A percentile compares a stretch with the other conserved stretches of the same genome.
Conservation (phyloP, 306 rosid species). For the Medicago arabica region DNA sequence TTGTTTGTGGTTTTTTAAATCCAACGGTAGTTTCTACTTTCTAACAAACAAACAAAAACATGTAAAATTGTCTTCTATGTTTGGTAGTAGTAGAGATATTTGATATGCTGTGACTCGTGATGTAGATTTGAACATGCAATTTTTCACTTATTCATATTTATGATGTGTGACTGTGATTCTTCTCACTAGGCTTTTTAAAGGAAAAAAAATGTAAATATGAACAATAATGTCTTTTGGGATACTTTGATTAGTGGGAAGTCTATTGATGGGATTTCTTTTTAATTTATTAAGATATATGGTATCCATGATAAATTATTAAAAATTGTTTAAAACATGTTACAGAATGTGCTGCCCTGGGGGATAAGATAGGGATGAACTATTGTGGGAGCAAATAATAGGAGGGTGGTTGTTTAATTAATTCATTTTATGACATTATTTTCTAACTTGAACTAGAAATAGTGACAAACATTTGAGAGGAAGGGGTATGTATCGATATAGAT, state of each 20-base stretch:
- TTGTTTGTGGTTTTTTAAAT: background rate
- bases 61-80: too few species aligned
- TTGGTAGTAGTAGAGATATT: too few species aligned
- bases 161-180: too few species aligned
- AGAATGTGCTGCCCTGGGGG: background rate
- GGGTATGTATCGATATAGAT: too few species aligned
- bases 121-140: too few species aligned
- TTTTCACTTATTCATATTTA: too few species aligned
- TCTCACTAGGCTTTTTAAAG: too few species aligned
- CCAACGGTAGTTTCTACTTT: background rate
- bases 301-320: background rate
- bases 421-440: too few species aligned
- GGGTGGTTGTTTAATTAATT: background rate
- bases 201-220: too few species aligned
- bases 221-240: background rate
- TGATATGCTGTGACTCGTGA: too few species aligned
- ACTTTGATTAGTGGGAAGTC: slow-evolving; percentile 17
- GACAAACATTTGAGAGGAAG: too few species aligned
- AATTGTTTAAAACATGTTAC: background rate
- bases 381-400: slow-evolving; percentile 22
- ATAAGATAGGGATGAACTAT: slow-evolving; percentile 31
- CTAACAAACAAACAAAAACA: background rate
- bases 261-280: background rate
- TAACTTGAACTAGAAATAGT: too few species aligned
- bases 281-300: background rate